Evolutionary conservation across 257 asterid genomes (phyloP), one percentile per base, ranked within the genome.

Genomic region (Fraxinus anomala): DNA sequence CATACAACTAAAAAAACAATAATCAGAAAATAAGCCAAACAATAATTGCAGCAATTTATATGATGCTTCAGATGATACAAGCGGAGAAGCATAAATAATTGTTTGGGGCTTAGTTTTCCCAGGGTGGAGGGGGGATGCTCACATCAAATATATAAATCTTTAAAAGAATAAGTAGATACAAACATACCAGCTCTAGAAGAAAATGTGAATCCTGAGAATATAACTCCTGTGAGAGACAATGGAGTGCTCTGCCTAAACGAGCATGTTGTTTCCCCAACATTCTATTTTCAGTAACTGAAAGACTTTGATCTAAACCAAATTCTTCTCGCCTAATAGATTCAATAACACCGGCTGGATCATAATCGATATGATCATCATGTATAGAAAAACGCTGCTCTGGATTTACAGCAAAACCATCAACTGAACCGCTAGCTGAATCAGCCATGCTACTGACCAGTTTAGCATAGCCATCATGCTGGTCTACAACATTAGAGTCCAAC

Each of bases 181-280:
- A 23, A 42, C 87, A 51, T 86, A 95, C 99, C 98, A 95, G 89
- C 89, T 96, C 99, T 72, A 96, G 89, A 74, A 96, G 92, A 83
- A 96, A 96, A 84, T 96, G 99, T 63, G 99, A 96, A 88, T 96
- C 99, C 82, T 93, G 97, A 77, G 99, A 96, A 83, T 96, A 96
- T 81, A 96, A 78, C 89, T 96, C 99, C 69, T 92, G 97, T 40
- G 99, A 93, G 73, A 96, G 97, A 85, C 98, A 96, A 76, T 93
- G 96, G 68, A 96, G 98, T 73, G 99, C 99, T 85, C 99, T 93
- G 80, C 99, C 98, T 77, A 96, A 80, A 70, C 98, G 94, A 80
- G 98, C 94, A 85, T 96, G 99, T 84, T 93, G 99, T 92, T 96
- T 96, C 89, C 86, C 87, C 86, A 96, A 85, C 92, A 96, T 85